phyloP scores from a whole-genome alignment of 768 basidiomycete species.

The Termitomyces sp. region DNA sequence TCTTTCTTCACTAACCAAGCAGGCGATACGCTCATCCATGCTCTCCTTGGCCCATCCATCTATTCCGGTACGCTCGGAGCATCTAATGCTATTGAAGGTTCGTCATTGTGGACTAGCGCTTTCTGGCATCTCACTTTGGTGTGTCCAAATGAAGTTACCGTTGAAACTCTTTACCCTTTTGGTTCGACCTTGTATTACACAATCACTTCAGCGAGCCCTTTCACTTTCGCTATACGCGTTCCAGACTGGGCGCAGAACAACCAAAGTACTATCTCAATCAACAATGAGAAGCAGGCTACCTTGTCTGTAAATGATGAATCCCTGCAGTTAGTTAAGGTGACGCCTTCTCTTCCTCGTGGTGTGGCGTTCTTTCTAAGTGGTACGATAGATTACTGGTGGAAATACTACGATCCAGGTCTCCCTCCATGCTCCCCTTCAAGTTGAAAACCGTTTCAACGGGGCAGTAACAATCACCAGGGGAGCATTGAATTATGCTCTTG shows the following conservation, averaged over 20 bases:
- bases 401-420: constrained; percentile 24
- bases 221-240: constrained; percentile 32
- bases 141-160: constrained; percentile 19
- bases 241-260: constrained; percentile 32
- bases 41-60: constrained; percentile 31
- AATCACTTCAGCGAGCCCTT: constrained; percentile 21
- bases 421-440: constrained; percentile 25
- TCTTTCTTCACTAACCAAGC: constrained; percentile 28
- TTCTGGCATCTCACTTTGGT: not conserved
- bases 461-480: constrained; percentile 21
- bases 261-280: constrained; percentile 28
- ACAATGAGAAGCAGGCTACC: constrained; percentile 13
- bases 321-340: constrained; percentile 26
- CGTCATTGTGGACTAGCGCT: not conserved
- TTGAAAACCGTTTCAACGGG: constrained; percentile 28
- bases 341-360: not conserved
- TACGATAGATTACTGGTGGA: constrained; percentile 17
- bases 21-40: constrained; percentile 26
- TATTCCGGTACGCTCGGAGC: constrained; percentile 27
- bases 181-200: constrained; percentile 21
- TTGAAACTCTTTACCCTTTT: constrained; percentile 35
- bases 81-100: constrained; percentile 27
- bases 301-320: constrained; percentile 23
- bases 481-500: constrained; percentile 31
- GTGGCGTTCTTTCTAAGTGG: not conserved